A percentile compares a stretch with the other conserved stretches of the same genome.
phyloP scores from a whole-genome alignment of 225 moss, liverwort and hornwort genomes.

The Antitrichia curtipendula region DNA sequence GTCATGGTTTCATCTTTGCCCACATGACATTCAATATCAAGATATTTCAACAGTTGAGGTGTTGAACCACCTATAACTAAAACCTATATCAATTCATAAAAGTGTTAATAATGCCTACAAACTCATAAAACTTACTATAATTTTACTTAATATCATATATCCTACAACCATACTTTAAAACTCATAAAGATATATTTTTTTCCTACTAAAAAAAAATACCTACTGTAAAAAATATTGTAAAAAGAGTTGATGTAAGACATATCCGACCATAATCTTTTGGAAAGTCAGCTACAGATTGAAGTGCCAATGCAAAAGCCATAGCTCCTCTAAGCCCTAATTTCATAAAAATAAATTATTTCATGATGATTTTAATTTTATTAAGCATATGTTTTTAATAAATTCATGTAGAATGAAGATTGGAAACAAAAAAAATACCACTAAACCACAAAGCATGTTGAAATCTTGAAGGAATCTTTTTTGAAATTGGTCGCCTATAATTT shows the following conservation, averaged over 20 bases:
- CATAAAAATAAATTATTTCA: not conserved
- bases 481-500: slow-evolving; percentile 41
- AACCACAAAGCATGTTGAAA: slow-evolving; percentile 91
- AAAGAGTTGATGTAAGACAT: slow-evolving; percentile 71
- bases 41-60: slow-evolving; percentile 38
- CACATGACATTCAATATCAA: slow-evolving; percentile 57
- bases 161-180: not conserved
- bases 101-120: not conserved
- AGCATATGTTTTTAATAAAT: accelerated
- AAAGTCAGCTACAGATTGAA: slow-evolving; percentile 66
- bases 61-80: slow-evolving; percentile 67
- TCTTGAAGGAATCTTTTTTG: slow-evolving; percentile 48
- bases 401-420: too few relatives aligned
- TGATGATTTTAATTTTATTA: too few relatives aligned
- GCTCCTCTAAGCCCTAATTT: slow-evolving; percentile 73
- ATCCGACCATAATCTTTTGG: slow-evolving; percentile 76
- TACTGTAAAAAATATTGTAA: slow-evolving; percentile 95
- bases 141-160: too few relatives aligned
- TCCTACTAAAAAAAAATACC: not conserved
- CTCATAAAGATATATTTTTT: not conserved
- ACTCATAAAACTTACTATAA: not conserved
- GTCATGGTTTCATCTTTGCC: not conserved
- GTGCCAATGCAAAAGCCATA: slow-evolving; percentile 92
- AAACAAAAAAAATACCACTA: slow-evolving; percentile 45
- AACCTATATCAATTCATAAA: slow-evolving; percentile 10